Percentiles rank a stretch among this genome's conserved stretches.
These are phyloP conservation scores for Eucalyptus melliodora DNA, from an alignment of 345 rosid genomes.

Conservation along the genomic window DNA sequence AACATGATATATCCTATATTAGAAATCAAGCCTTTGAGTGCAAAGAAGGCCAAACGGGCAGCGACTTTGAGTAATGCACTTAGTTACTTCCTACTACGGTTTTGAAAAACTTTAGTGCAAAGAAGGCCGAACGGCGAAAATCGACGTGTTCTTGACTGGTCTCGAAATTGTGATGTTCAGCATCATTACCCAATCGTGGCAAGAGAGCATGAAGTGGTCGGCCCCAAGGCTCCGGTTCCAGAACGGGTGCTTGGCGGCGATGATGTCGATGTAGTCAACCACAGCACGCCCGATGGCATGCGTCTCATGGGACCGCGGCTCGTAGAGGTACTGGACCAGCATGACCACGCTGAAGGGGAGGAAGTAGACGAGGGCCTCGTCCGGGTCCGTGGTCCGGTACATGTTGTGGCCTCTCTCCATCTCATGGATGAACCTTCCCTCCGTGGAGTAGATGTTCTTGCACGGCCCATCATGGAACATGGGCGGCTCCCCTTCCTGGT, in stretches of 20 bases:
- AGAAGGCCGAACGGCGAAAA: neutral
- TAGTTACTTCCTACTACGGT: neutral
- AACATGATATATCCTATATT: neutral
- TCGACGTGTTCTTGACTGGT: neutral
- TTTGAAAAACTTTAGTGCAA: neutral
- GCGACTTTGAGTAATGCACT: neutral
- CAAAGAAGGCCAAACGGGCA: neutral
- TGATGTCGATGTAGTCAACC: slow-evolving; percentile 28
- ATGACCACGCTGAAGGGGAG: slow-evolving; percentile 64
- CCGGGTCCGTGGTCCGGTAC: slow-evolving; percentile 30
- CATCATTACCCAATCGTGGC: slow-evolving; percentile 65
- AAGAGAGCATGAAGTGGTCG: slow-evolving; percentile 78
- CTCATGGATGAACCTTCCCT: slow-evolving; percentile 21
- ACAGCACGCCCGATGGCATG: slow-evolving; percentile 30
- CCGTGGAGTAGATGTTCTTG: slow-evolving; percentile 19
- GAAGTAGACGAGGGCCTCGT: slow-evolving; percentile 50
- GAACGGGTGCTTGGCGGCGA: slow-evolving; percentile 38
- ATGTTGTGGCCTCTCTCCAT: slow-evolving; percentile 14
- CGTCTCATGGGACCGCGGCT: slow-evolving; percentile 15
- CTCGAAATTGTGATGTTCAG: neutral
- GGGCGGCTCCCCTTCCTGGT: slow-evolving; percentile 26
- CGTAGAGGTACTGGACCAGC: slow-evolving; percentile 46
- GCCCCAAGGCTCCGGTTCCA: slow-evolving; percentile 77
- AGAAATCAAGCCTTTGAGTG: neutral
- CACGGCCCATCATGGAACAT: slow-evolving; percentile 21